Base-by-base conservation (phyloP, 768 basidiomycete species). In the Lactarius vividus region DNA sequence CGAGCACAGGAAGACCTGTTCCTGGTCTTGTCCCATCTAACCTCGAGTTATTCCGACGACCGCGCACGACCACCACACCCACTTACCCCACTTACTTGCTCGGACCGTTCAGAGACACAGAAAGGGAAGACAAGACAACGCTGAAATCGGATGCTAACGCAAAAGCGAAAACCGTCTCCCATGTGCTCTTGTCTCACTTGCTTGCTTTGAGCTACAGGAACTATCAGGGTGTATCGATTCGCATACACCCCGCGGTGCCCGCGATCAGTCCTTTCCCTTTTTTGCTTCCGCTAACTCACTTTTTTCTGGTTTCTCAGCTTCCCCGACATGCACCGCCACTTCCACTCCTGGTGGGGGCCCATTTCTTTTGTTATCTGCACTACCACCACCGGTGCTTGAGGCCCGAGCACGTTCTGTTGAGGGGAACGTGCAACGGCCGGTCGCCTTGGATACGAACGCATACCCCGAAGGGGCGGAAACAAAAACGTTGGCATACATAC, bases 381-480 rank as follows among this genome's bases (percentile, higher is more conserved):
- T 52, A 49, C 57, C 37, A 37, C 28, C 18, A 56, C 52, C 59
- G 37, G 33, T 40, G 65, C 65, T 62, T 42, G n/a, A 29, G 60
- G 7, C 49, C 60, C 54, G 23, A 49, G 42, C 59, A 62, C 53
- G 44, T 46, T 20, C 37, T 37, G 11, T 15, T 53, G 31, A 23
- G 16, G 18, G 57, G 49, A 62, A 58, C 61, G 57, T 62, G 65
- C 40, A 57, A 33, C 54, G 56, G 23, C 49, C 57, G 55, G 65
- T 66, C 65, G 65, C 65, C 65, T 66, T 66, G 65, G 65, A 66
- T 66, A 66, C 65, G n/a, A 23, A 53, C 13, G 20, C 31, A 6
- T 18, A 5, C 18, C 56, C n/a, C 9, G 42, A 28, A 57, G n/a
- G 46, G 56, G 56, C 61, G 65, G 65, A 66, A 58, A 62, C 65